Base-by-base conservation (phyloP, 306 rosid species). In the Quercus aquifolioides region DNA sequence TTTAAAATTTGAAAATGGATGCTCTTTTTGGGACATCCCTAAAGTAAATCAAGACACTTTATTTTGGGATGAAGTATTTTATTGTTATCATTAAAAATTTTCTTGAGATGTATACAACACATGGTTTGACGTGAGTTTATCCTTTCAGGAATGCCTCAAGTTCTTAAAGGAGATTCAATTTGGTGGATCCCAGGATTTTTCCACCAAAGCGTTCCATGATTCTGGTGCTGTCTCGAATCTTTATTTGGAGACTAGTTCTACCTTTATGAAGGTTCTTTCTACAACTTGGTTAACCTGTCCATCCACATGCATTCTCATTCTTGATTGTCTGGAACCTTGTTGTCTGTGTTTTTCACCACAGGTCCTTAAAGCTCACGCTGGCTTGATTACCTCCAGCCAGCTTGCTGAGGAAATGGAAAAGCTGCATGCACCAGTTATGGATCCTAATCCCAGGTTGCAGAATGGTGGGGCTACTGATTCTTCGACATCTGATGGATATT, bases 371-470 rank as follows among this genome's bases (percentile, higher is more conserved):
- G 85, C 91, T 85, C 87, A 91, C 80, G 57, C 85, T 26, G 85
- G 89, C 62, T 78, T 75, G 81, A 65, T 87, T 76, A 59, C 86
- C 73, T 84, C 94, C 62, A 60, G 84, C 69, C 89, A 83, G 71
- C 92, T 93, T 78, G 77, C 93, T 41, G 98, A 93, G 84, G 99
- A 96, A 84, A 81, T 96, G 92, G 97, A 96, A 85, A 91, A 78
- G 86, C 80, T 96, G 86, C 88, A 78, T 69, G 78, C 83, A 64
- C 71, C 94, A 23, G 81, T 85, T 79, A 73, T 84, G 84, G 97
- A 90, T 73, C 74, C 96, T 23, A 93, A 87, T 83, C 92, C 94
- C 46, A 90, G 94, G 84, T 81, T 93, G 78, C 96, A 81, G 79
- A 89, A 89, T 85, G 90, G 88, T 31, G 96, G 87, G 56, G 49